Evolutionary conservation across 371 early-diverging fungal species (phyloP), one percentile per base, ranked within the genome.

Genomic region (Zopfochytrium polystomum): DNA sequence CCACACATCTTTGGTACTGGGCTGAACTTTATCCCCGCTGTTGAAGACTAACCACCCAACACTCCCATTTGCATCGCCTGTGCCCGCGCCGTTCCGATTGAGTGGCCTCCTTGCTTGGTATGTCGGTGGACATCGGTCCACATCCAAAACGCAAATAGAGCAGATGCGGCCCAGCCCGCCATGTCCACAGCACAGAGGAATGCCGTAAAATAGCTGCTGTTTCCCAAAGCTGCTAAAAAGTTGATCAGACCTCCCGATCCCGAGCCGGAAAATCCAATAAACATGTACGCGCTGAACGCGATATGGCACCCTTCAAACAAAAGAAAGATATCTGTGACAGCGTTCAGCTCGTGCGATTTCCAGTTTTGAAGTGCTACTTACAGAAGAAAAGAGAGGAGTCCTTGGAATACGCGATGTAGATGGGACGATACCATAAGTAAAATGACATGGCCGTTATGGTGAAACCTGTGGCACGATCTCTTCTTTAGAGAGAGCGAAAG

Each of bases 361-460:
- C n/a, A 25, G 49, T 49, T 15, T 53, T 44, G 13, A 2, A 27
- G 22, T 33, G 33, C 22, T 43, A 75, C 82, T 72, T 82, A 84
- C 87, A 89, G 72, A 86, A 91, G 77, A 89, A 91, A 62, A 93
- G 76, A 20, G 90, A 87, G 66, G 82, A 84, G 62, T 91, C 90
- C 70, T 89, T 90, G 87, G 87, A 87, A 69, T 86, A 93, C 42
- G 90, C 92, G 65, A 88, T 89, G 75, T 93, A 93, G 35, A 89
- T 80, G 22, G 93, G 93, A 18, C 92, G 80, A 70, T 93, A 93
- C 93, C 93, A 91, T 52, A 89, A 62, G 69, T 88, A 88, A 74
- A 93, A 90, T 48, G 90, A 89, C 2, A 85, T 83, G 3, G 83
- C 72, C 3, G 84, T 81, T 65, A 90, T 88, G 3, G 88, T 86